Evolutionary conservation across 225 moss, liverwort and hornwort species (phyloP).

Genomic region (Thuidium tamariscinum): DNA sequence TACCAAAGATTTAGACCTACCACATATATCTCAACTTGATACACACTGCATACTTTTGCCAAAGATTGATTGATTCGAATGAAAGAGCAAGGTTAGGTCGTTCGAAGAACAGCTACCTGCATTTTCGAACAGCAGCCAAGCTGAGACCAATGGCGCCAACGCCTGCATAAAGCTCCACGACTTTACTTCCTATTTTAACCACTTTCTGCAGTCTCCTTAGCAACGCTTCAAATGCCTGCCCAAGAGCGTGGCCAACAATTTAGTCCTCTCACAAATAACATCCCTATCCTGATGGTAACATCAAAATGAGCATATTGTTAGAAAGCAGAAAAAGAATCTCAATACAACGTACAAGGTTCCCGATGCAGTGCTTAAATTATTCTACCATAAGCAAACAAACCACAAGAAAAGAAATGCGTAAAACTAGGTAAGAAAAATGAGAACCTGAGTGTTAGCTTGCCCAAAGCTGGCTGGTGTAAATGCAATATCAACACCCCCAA

Average conservation of each 20-base stretch:
- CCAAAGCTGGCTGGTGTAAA: constrained; percentile 93
- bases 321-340: neutral
- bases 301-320: neutral
- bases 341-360: neutral
- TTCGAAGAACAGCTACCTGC: constrained; percentile 34
- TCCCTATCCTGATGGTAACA: neutral
- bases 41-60: neutral
- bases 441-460: constrained; percentile 83
- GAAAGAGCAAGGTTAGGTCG: neutral
- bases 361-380: neutral
- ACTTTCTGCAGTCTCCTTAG: constrained; percentile 64
- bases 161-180: constrained; percentile 95
- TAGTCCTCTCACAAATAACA: neutral
- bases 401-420: neutral
- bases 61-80: neutral
- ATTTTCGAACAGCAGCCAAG: constrained; percentile 72
- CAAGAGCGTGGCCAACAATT: neutral
- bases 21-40: neutral
- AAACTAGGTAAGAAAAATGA: neutral
- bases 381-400: neutral
- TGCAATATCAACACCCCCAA: constrained; percentile 84
- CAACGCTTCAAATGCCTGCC: constrained; percentile 80
- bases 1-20: neutral
- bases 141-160: constrained; percentile 92
- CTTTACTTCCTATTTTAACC: constrained; percentile 68